A percentile compares a stretch with the other conserved stretches of the same genome.
These are phyloP conservation scores for Pilatotrama ljubarskyi DNA, from an alignment of 768 basidiomycete genomes.

Conservation along the genomic window DNA sequence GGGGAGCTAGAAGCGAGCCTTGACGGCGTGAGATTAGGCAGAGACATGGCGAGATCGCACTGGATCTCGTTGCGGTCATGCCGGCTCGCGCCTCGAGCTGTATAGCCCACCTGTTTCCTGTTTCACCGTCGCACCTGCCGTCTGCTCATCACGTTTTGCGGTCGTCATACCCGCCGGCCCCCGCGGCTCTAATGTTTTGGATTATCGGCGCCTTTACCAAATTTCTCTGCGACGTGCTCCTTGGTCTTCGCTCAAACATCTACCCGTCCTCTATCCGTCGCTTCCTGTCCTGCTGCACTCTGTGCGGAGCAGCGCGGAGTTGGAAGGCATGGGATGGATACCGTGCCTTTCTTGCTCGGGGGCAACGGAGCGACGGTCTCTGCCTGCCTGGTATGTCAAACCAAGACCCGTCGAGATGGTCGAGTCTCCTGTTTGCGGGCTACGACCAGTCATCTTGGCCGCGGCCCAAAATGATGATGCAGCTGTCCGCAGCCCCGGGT, in stretches of 20 bases:
- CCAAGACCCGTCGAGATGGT: neutral
- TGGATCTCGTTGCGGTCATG: neutral
- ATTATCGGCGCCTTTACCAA: conserved; percentile 3
- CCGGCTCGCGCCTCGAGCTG: neutral
- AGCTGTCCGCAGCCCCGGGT: neutral
- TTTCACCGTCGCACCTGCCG: conserved; percentile 16
- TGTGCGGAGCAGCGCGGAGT: neutral
- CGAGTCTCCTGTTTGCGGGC: neutral
- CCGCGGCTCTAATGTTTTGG: conserved; percentile 8
- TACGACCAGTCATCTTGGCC: neutral
- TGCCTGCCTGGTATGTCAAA: neutral
- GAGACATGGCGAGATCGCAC: neutral
- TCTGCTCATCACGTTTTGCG: conserved; percentile 13
- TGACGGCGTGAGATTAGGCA: neutral
- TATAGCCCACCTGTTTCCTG: neutral
- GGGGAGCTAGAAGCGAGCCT: neutral
- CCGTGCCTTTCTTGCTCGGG: neutral
- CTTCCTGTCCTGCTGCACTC: neutral
- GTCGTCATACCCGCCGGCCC: conserved; percentile 8
- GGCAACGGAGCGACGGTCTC: neutral
- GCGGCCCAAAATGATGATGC: conserved; percentile 2
- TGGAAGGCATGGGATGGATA: neutral
- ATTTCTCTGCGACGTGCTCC: neutral
- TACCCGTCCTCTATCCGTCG: neutral
- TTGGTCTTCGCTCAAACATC: neutral